phyloP scores from a whole-genome alignment of 768 basidiomycete genomes.

The Leccinum aurantiacum region DNA sequence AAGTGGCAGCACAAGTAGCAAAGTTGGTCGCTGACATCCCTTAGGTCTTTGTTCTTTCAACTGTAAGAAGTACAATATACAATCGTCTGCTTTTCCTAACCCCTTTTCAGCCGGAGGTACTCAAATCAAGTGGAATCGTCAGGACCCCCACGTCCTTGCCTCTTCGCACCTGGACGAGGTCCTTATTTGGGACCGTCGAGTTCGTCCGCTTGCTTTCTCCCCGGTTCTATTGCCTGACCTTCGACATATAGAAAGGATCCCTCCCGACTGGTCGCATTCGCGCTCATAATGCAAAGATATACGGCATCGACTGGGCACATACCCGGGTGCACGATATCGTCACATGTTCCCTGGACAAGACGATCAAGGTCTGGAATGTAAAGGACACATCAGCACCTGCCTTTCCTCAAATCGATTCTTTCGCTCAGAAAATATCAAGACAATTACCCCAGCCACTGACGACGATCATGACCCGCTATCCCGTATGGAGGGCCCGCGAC shows the following conservation, averaged over 20 bases:
- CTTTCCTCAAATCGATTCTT: slow-evolving; percentile 10
- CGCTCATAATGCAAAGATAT: slow-evolving; percentile 90
- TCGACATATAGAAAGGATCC: slow-evolving; percentile 71
- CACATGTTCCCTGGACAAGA: slow-evolving; percentile 93
- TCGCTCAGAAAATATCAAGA: slow-evolving; percentile 10
- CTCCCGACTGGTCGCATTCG: slow-evolving; percentile 71
- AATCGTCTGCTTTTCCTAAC: not conserved
- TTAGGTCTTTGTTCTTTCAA: slow-evolving; percentile 61
- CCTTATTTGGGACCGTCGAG: slow-evolving; percentile 92
- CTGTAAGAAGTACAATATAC: slow-evolving; percentile 31
- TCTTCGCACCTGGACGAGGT: slow-evolving; percentile 88
- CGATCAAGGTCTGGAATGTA: slow-evolving; percentile 80
- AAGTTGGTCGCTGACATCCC: not conserved
- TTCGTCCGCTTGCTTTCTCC: slow-evolving; percentile 36
- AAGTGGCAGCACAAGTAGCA: slow-evolving; percentile 1
- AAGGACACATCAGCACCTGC: slow-evolving; percentile 23
- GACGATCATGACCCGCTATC: slow-evolving; percentile 74
- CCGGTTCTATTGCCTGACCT: slow-evolving; percentile 6
- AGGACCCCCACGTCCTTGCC: slow-evolving; percentile 82
- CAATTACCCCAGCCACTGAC: slow-evolving; percentile 40
- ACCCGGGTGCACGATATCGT: slow-evolving; percentile 72
- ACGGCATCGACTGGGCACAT: slow-evolving; percentile 97
- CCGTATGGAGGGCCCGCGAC: slow-evolving; percentile 92
- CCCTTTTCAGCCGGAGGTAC: slow-evolving; percentile 71
- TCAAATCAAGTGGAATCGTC: slow-evolving; percentile 96